A percentile compares a stretch with the other conserved stretches of the same genome.
These are phyloP conservation scores for Hyparrhenia diplandra DNA, from an alignment of 176 grass and related monocot species.

Conservation along the genomic window DNA sequence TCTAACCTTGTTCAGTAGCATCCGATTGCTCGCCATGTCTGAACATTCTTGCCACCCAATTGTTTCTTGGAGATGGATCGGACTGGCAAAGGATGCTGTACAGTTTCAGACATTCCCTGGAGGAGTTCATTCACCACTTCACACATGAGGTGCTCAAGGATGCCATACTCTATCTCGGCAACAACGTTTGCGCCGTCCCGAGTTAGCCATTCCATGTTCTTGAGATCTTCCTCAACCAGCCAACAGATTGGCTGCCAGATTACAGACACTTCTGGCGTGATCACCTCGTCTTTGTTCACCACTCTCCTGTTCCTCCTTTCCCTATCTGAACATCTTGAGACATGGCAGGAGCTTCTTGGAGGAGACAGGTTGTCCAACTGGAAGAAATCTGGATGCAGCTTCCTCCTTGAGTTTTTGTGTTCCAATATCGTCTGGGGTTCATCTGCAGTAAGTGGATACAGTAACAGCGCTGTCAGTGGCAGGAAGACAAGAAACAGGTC, in stretches of 20 bases:
- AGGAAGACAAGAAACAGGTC: neutral
- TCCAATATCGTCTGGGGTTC: neutral
- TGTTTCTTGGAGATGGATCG: neutral
- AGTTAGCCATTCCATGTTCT: neutral
- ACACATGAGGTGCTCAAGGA: conserved; percentile 40
- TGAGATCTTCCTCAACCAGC: conserved; percentile 38
- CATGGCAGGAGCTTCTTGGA: neutral
- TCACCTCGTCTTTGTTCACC: neutral
- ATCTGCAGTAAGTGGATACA: conserved; percentile 14
- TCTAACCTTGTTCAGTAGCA: neutral
- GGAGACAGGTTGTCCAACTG: neutral
- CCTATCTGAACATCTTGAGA: neutral
- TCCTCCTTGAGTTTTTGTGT: conserved; percentile 24
- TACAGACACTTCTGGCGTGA: neutral
- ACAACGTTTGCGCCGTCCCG: neutral
- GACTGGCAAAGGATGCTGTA: neutral
- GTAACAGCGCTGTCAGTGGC: neutral
- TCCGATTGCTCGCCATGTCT: neutral
- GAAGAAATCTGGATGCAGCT: neutral
- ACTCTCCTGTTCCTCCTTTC: conserved; percentile 4
- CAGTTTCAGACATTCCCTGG: conserved; percentile 4
- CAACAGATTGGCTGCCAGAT: conserved; percentile 31
- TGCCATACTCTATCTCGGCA: conserved; percentile 2
- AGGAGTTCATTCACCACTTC: conserved; percentile 32
- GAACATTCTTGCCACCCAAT: neutral